Evolutionary conservation across 352 stramenopile species (phyloP).

Genomic region (Phytophthora ohioensis): DNA sequence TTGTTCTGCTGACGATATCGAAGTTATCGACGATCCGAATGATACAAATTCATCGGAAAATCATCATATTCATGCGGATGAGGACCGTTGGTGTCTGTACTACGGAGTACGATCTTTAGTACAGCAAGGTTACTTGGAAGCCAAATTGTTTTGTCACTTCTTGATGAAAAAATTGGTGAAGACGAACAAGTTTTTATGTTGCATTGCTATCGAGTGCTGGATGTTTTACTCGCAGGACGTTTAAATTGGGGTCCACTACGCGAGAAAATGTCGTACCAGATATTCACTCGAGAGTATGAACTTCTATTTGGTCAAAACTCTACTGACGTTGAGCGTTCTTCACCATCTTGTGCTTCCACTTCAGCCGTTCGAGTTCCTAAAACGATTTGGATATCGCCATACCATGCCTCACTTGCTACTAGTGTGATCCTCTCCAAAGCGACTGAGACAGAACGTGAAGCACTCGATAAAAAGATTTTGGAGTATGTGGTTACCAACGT

Average conservation of each 20-base stretch:
- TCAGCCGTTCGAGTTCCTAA: constrained; percentile 51
- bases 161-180: constrained; percentile 94
- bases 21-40: constrained; percentile 21
- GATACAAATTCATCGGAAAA: constrained; percentile 36
- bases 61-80: constrained; percentile 75
- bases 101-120: constrained; percentile 92
- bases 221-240: constrained; percentile 67
- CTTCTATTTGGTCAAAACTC: constrained; percentile 24
- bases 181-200: constrained; percentile 92
- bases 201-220: constrained; percentile 88
- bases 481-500: constrained; percentile 77
- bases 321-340: not conserved
- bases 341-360: not conserved
- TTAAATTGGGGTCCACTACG: constrained; percentile 76
- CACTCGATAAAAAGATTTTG: constrained; percentile 71
- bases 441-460: constrained; percentile 60
- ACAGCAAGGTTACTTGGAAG: constrained; percentile 88
- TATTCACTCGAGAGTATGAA: constrained; percentile 63
- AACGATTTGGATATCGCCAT: constrained; percentile 84
- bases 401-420: constrained; percentile 77
- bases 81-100: constrained; percentile 94
- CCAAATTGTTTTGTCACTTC: constrained; percentile 92
- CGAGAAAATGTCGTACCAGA: constrained; percentile 61
- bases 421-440: constrained; percentile 80
- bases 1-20: not conserved